Conservation (phyloP, 305 asterid genomes). For the Fraxinus paxiana region DNA sequence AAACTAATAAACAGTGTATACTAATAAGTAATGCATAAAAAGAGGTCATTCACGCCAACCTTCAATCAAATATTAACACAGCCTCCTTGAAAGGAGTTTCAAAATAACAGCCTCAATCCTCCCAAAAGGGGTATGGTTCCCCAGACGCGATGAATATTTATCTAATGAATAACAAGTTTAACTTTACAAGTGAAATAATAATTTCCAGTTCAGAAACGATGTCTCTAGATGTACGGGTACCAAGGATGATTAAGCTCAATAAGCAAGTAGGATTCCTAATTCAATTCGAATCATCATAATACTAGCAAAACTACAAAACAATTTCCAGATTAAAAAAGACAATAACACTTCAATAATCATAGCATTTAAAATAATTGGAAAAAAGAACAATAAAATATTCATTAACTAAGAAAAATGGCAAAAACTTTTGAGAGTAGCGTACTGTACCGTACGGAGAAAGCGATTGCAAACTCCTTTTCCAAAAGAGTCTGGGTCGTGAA, state of each 20-base stretch:
- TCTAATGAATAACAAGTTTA: background rate
- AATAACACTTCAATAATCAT: background rate
- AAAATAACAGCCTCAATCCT: background rate
- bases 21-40: background rate
- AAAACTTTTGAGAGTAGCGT: background rate
- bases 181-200: background rate
- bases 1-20: background rate
- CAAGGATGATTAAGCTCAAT: background rate
- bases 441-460: conserved; percentile 67
- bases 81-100: background rate
- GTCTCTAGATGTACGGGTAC: background rate
- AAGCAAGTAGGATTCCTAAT: background rate
- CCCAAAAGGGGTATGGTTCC: background rate
- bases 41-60: background rate
- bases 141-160: background rate
- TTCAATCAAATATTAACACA: background rate
- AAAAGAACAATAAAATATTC: background rate
- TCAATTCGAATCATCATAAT: background rate
- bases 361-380: background rate
- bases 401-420: background rate
- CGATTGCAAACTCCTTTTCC: conserved; percentile 75
- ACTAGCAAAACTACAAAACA: background rate
- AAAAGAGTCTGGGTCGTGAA: conserved; percentile 37
- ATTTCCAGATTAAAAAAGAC: background rate
- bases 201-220: background rate